Evolutionary conservation across 306 rosid species (phyloP).

Genomic region (Hippophae tibetana): DNA sequence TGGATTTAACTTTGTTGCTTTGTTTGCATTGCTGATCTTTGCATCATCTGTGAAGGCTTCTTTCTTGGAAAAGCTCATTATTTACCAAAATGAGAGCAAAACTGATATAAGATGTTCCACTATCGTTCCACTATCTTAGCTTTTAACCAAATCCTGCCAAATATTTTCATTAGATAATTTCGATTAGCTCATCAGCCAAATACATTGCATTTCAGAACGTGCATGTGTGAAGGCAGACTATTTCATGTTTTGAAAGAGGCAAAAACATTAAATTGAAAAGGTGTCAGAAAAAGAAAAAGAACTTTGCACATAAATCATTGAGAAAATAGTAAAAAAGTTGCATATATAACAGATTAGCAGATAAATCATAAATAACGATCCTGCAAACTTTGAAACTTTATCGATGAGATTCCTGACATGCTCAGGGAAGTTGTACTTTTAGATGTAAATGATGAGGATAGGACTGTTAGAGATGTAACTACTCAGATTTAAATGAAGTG

Average conservation of each 20-base stretch:
- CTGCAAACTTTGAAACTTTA: too few species aligned
- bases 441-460: too few species aligned
- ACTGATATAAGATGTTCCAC: background rate
- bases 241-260: background rate
- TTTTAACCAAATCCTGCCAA: constrained; percentile 85
- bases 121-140: constrained; percentile 19
- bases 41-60: constrained; percentile 37
- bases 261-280: constrained; percentile 4
- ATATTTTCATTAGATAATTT: constrained; percentile 13
- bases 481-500: too few species aligned
- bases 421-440: too few species aligned
- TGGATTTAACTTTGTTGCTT: constrained; percentile 67
- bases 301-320: too few species aligned
- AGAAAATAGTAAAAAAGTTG: too few species aligned
- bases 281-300: background rate
- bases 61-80: constrained; percentile 79
- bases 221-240: background rate
- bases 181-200: constrained; percentile 4
- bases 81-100: constrained; percentile 32
- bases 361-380: too few species aligned
- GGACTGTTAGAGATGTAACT: too few species aligned
- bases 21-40: constrained; percentile 39
- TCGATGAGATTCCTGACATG: too few species aligned
- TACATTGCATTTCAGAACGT: background rate
- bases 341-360: too few species aligned